Evolutionary conservation across 2,329 filamentous ascomycete genomes (phyloP).

Genomic region (Fusarium chlamydosporum): DNA sequence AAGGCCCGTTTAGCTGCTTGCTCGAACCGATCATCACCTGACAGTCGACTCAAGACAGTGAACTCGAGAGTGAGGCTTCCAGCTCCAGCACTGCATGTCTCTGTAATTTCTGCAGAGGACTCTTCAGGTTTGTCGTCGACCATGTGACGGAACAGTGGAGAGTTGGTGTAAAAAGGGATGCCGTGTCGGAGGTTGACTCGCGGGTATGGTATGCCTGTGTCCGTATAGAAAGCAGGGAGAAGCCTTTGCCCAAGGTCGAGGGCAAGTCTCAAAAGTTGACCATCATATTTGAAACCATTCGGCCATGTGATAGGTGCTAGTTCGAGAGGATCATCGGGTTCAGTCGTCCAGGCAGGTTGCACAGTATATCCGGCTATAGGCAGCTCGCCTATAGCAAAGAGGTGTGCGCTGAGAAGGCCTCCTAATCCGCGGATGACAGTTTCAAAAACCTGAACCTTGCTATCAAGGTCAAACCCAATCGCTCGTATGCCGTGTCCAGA

Average conservation of each 20-base stretch:
- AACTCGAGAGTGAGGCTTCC: slow-evolving; percentile 96
- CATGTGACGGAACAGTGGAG: slow-evolving; percentile 76
- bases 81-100: slow-evolving; percentile 97
- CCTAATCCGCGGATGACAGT: slow-evolving; percentile 95
- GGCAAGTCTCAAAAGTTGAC: slow-evolving; percentile 90
- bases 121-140: slow-evolving; percentile 54
- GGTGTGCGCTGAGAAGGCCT: slow-evolving; percentile 89
- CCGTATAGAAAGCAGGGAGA: slow-evolving; percentile 91
- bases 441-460: slow-evolving; percentile 98
- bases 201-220: slow-evolving; percentile 93
- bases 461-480: slow-evolving; percentile 92
- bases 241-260: slow-evolving; percentile 86
- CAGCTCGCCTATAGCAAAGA: slow-evolving; percentile 91
- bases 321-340: slow-evolving; percentile 61
- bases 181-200: slow-evolving; percentile 92
- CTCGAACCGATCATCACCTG: slow-evolving; percentile 89
- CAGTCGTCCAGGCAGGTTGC: slow-evolving; percentile 45
- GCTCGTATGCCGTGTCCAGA: slow-evolving; percentile 79
- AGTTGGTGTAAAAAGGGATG: slow-evolving; percentile 92
- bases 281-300: slow-evolving; percentile 85
- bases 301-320: slow-evolving; percentile 76
- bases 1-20: slow-evolving; percentile 91
- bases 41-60: slow-evolving; percentile 88
- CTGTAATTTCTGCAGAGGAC: slow-evolving; percentile 79
- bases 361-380: slow-evolving; percentile 86